Percentiles rank a stretch among this genome's conserved stretches.
phyloP scores from a whole-genome alignment of 495 filamentous ascomycete species.

The Hypoxylon lienhwacheense region DNA sequence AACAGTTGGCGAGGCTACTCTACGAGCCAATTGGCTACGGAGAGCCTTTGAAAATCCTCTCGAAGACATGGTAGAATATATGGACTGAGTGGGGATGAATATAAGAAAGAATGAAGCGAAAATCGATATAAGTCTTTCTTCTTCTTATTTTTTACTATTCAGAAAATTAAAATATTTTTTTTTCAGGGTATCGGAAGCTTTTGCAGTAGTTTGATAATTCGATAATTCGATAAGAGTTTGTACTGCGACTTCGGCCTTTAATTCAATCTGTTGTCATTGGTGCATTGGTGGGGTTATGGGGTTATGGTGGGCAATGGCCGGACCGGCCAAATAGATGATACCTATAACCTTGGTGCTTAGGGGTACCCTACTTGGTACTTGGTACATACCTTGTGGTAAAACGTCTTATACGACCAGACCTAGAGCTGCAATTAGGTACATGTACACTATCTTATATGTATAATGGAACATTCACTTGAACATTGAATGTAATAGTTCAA shows the following conservation, averaged over 20 bases:
- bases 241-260: conserved; percentile 32
- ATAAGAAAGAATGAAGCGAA: conserved; percentile 28
- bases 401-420: too few species aligned
- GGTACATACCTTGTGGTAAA: too few species aligned
- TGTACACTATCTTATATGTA: too few species aligned
- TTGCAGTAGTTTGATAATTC: background rate
- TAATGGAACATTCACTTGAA: too few species aligned
- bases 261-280: conserved; percentile 13
- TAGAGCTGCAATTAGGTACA: too few species aligned
- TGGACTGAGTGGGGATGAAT: conserved; percentile 41
- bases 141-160: conserved; percentile 12
- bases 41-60: conserved; percentile 80
- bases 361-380: background rate
- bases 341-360: background rate
- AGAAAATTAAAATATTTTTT: conserved; percentile 16
- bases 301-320: too few species aligned
- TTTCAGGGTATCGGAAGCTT: conserved; percentile 26
- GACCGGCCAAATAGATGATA: conserved; percentile 8
- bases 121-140: conserved; percentile 13
- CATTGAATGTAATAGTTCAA: too few species aligned
- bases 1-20: conserved; percentile 64
- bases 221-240: too few species aligned
- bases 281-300: conserved; percentile 28
- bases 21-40: conserved; percentile 72
- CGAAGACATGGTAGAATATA: conserved; percentile 73